Evolutionary conservation across 441 rosid species (phyloP).

Genomic region (Eruca vesicaria): DNA sequence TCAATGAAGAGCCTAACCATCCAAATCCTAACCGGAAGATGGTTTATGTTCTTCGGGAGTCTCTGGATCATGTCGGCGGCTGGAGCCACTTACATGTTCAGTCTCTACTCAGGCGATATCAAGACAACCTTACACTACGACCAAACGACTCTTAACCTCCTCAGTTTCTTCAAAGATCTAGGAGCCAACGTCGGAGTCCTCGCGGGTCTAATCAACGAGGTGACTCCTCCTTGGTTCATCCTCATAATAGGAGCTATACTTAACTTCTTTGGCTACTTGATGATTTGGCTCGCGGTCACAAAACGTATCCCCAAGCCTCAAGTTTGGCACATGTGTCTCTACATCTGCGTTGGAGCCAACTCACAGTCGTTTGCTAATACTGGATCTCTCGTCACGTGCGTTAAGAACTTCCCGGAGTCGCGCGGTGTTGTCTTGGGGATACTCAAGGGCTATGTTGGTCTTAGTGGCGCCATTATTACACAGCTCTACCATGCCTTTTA

Average conservation of each 20-base stretch:
- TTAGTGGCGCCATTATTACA: conserved; percentile 65
- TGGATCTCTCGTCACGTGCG: conserved; percentile 54
- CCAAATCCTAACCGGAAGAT: conserved; percentile 49
- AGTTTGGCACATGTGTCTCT: conserved; percentile 72
- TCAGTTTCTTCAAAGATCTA: conserved; percentile 68
- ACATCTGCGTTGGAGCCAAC: conserved; percentile 56
- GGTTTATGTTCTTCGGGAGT: conserved; percentile 67
- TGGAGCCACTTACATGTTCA: conserved; percentile 73
- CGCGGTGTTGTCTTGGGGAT: conserved; percentile 64
- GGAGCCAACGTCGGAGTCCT: conserved; percentile 68
- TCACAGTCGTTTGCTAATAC: conserved; percentile 69
- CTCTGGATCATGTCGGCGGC: conserved; percentile 58
- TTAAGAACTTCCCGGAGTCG: conserved; percentile 62
- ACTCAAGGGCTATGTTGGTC: conserved; percentile 58
- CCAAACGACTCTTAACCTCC: conserved; percentile 61
- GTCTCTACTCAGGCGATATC: conserved; percentile 58
- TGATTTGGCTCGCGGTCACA: conserved; percentile 67
- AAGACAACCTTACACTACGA: conserved; percentile 58
- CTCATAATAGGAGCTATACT: conserved; percentile 48
- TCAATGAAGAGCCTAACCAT: conserved; percentile 34
- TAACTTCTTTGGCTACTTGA: conserved; percentile 68
- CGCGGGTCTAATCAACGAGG: conserved; percentile 60
- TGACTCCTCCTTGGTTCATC: conserved; percentile 57
- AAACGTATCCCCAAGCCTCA: conserved; percentile 43
- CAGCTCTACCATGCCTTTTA: conserved; percentile 58